Evolutionary conservation across 1,139 yeast species (phyloP), one percentile per base, ranked within the genome.

Genomic region (Geotrichum australiense): DNA sequence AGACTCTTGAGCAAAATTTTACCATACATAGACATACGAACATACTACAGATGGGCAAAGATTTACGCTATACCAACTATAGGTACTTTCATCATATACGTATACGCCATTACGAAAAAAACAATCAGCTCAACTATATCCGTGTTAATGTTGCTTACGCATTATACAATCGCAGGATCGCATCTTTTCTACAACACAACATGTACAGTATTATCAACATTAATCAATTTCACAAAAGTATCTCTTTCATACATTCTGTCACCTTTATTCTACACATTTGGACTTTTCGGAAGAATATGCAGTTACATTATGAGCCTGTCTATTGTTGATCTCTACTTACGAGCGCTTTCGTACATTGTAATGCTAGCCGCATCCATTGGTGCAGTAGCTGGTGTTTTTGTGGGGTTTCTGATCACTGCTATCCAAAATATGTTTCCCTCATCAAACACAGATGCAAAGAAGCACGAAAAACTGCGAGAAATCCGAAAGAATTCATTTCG

Each of bases 331-430:
- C 35, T 31, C 14, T 31, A 31, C 21, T 20, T 31, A n/a, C 18
- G 14, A 20, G 35, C 24, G 5, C 24, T 31, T 7, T 31, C 7
- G 12, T 20, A 19, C 12, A 31, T 31, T 7, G 24, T 18, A 7
- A 12, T 31, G n/a, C 6, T 31, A 4, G 35, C 35, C 4, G 35
- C 35, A 5, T 18, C 35, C 12, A 31, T 31, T 10, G 35, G 35
- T 20, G 35, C 35, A 5, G 23, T 31, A 10, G 24, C 15, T 5
- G 35, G 35, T 6, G 35, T 31, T 4, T 5, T 31, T 4, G 35
- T 31, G 5, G 35, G 35, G 8, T 19, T 31, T 20, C 5, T 31
- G 12, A 19, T 31, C 12, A 31, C 35, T 10, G 23, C 11, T 4
- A 31, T 31, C n/a, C 35, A 31, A 18, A 5, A 5, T 18, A 5